Evolutionary conservation across 768 basidiomycete genomes (phyloP).

Genomic region (Suillus spraguei): DNA sequence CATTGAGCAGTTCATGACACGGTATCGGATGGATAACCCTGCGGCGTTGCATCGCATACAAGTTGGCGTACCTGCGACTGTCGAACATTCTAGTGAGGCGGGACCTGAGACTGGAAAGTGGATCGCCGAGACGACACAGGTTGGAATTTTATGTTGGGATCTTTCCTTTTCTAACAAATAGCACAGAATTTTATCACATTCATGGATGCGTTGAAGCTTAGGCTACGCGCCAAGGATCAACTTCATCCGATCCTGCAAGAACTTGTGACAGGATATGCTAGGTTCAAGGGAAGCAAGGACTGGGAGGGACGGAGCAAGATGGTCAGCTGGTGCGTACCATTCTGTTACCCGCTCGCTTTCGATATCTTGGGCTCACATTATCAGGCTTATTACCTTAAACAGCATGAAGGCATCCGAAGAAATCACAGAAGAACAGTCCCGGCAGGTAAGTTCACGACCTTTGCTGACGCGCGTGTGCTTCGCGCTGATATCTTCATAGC

Average conservation of each 20-base stretch:
- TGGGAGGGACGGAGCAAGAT: conserved; percentile 96
- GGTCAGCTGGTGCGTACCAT: conserved; percentile 76
- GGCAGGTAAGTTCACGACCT: conserved; percentile 61
- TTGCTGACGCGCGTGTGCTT: not conserved
- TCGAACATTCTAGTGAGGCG: conserved; percentile 92
- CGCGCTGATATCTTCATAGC: conserved; percentile 40
- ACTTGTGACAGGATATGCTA: conserved; percentile 91
- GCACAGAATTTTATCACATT: conserved; percentile 96
- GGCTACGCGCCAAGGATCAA: conserved; percentile 95
- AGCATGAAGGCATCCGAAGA: conserved; percentile 97
- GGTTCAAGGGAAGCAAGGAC: conserved; percentile 93
- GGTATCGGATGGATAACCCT: conserved; percentile 90
- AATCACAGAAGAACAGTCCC: conserved; percentile 91
- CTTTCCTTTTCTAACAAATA: not conserved
- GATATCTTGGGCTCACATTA: not conserved
- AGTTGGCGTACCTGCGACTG: conserved; percentile 95
- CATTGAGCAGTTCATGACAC: conserved; percentile 89
- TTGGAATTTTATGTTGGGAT: conserved; percentile 29
- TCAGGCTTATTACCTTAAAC: conserved; percentile 93
- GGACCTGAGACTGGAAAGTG: conserved; percentile 94
- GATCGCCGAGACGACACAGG: conserved; percentile 98
- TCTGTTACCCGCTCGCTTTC: not conserved
- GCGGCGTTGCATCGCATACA: conserved; percentile 89
- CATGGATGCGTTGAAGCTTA: conserved; percentile 95
- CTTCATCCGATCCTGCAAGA: conserved; percentile 94